These are phyloP conservation scores for Dryas integrifolia DNA, from an alignment of 331 rosid genomes.

Conservation along the genomic window DNA sequence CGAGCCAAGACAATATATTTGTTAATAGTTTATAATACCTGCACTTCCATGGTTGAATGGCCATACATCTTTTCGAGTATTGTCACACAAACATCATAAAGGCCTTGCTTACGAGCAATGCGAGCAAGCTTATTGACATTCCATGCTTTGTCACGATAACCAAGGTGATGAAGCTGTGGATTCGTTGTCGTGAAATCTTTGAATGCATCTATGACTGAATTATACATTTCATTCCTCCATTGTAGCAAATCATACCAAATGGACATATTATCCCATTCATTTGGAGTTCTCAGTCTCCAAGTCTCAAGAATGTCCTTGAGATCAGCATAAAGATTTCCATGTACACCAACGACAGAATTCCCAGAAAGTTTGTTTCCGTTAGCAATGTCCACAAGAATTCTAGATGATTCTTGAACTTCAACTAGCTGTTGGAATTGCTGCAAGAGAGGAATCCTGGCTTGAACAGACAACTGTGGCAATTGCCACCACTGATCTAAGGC, in stretches of 20 bases:
- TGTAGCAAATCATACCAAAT: conserved; percentile 98
- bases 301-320: conserved; percentile 99
- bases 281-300: conserved; percentile 97
- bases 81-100: conserved; percentile 83
- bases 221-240: conserved; percentile 99
- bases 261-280: conserved; percentile 95
- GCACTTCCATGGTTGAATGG: conserved; percentile 98
- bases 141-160: conserved; percentile 99
- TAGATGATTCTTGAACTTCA: conserved; percentile 94
- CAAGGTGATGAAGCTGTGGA: conserved; percentile 94
- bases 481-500: conserved; percentile 99
- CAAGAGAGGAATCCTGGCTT: conserved; percentile 94
- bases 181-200: conserved; percentile 75
- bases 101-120: conserved; percentile 77
- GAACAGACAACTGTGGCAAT: conserved; percentile 96
- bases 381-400: conserved; percentile 79
- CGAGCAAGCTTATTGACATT: conserved; percentile 94
- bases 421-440: conserved; percentile 98
- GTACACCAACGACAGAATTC: conserved; percentile 71
- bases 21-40: conserved; percentile 49
- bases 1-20: not conserved
- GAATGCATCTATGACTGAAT: conserved; percentile 90
- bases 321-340: conserved; percentile 91
- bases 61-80: conserved; percentile 94
- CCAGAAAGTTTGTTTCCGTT: conserved; percentile 77